Conservation (phyloP, 345 rosid species). For the Sisymbrium irio region DNA sequence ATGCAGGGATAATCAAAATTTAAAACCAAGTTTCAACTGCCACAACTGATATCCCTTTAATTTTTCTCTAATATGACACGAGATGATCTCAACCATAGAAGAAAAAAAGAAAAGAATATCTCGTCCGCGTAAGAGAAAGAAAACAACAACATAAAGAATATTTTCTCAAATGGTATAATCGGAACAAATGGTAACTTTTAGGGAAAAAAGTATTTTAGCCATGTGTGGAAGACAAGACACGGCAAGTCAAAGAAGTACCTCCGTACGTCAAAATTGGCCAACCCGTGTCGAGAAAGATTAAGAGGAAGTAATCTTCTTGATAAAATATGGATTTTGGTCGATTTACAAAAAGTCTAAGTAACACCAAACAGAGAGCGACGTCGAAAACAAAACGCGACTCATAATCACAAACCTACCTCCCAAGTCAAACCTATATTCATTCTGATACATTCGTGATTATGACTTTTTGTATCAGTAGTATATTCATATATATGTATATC, state of each 20-base stretch:
- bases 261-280: constrained; percentile 34
- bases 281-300: background rate
- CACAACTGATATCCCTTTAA: background rate
- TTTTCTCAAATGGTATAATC: background rate
- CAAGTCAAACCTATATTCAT: constrained; percentile 24
- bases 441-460: background rate
- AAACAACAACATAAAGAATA: background rate
- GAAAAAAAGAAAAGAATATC: background rate
- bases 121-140: background rate
- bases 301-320: constrained; percentile 10
- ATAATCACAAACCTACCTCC: constrained; percentile 15
- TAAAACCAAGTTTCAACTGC: background rate
- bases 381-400: constrained; percentile 17
- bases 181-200: constrained; percentile 14
- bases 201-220: background rate
- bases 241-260: background rate
- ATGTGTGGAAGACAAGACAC: constrained; percentile 15
- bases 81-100: background rate
- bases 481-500: constrained; percentile 10
- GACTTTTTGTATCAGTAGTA: background rate
- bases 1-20: background rate
- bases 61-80: background rate
- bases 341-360: constrained; percentile 19
- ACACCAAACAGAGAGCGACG: constrained; percentile 30
- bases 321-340: background rate